phyloP scores from a whole-genome alignment of 345 rosid species.

The Jatropha curcas region DNA sequence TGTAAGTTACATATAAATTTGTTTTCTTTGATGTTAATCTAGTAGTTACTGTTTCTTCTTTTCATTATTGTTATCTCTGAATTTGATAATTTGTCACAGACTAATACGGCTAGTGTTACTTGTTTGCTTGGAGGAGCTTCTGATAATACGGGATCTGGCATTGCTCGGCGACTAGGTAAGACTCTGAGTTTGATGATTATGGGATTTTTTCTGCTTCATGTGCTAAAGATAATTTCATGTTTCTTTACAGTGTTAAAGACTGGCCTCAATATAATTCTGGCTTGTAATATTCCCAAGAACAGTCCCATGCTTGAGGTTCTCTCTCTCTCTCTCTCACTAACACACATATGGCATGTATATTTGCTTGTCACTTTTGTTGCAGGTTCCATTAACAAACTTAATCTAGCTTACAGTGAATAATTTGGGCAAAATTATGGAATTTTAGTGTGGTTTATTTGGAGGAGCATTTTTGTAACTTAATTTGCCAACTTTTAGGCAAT shows the following conservation, averaged over 20 bases:
- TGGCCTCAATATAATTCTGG: constrained; percentile 69
- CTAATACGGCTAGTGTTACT: constrained; percentile 64
- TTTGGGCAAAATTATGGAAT: neutral
- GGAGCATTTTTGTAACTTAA: neutral
- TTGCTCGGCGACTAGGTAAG: constrained; percentile 83
- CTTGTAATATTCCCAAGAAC: constrained; percentile 87
- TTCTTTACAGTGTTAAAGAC: constrained; percentile 68
- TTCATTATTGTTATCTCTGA: neutral
- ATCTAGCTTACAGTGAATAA: neutral
- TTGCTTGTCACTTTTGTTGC: neutral
- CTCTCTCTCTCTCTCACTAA: neutral
- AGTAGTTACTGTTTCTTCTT: neutral
- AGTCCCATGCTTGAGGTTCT: constrained; percentile 78
- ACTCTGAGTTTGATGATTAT: neutral
- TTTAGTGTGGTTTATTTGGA: neutral
- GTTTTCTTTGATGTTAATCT: neutral
- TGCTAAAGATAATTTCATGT: neutral
- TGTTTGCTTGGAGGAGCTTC: constrained; percentile 78
- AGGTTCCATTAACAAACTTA: neutral
- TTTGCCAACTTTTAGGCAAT: neutral
- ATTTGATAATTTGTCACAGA: constrained; percentile 36
- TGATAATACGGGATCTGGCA: constrained; percentile 85
- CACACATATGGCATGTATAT: neutral
- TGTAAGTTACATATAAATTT: constrained; percentile 40
- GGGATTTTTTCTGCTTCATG: neutral